Percentiles rank a stretch among this genome's conserved stretches.
phyloP scores from a whole-genome alignment of 495 filamentous ascomycete species.

The Trichoderma asperelloides region DNA sequence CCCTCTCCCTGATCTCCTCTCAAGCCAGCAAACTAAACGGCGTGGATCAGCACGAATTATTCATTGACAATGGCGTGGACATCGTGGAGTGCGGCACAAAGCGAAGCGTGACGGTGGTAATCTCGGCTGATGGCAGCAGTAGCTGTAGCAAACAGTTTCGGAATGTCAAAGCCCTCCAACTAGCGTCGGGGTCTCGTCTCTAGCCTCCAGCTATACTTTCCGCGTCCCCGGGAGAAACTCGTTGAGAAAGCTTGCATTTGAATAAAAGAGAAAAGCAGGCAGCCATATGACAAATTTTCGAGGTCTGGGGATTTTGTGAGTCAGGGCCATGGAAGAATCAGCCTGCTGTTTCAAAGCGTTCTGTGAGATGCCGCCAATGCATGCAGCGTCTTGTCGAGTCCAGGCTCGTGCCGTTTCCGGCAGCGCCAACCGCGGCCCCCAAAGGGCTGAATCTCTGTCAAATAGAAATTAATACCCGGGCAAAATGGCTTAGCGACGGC shows the following conservation, averaged over 20 bases:
- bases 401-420: background rate
- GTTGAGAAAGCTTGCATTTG: background rate
- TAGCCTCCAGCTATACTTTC: background rate
- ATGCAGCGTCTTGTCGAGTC: background rate
- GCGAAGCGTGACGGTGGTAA: constrained; percentile 1
- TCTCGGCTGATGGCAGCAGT: background rate
- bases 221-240: background rate
- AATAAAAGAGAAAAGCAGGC: background rate
- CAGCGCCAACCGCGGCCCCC: background rate
- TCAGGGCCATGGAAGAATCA: background rate
- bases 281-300: background rate
- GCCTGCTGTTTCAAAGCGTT: background rate
- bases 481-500: background rate
- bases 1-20: no score
- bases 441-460: background rate
- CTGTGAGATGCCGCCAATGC: background rate
- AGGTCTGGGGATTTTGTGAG: background rate
- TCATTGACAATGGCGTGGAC: no score
- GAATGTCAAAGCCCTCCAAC: background rate
- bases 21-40: background rate
- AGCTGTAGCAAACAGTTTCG: background rate
- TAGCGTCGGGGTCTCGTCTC: background rate
- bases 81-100: background rate
- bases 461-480: background rate
- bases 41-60: no score